Percentiles rank a stretch among this genome's conserved stretches.
phyloP scores from a whole-genome alignment of 331 rosid genomes.

The Arachis monticola region DNA sequence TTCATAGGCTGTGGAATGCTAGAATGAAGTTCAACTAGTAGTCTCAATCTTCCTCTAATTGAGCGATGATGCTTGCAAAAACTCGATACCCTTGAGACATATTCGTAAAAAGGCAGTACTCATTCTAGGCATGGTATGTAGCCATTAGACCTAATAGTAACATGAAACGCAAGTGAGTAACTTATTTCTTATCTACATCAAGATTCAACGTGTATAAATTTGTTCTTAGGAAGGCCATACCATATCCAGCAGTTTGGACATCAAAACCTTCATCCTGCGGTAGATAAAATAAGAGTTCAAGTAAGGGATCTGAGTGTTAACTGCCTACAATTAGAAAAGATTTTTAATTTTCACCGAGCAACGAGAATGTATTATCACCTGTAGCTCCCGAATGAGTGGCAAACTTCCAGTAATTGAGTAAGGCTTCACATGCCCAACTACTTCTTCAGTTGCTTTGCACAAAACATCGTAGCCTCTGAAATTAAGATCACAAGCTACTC shows the following conservation, averaged over 20 bases:
- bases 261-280: conserved; percentile 90
- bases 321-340: neutral
- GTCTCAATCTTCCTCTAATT: conserved; percentile 73
- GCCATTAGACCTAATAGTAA: conserved; percentile 76
- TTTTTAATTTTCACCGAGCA: neutral
- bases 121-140: conserved; percentile 91
- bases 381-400: conserved; percentile 87
- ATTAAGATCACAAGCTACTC: conserved; percentile 90
- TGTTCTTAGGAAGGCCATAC: conserved; percentile 49
- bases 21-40: conserved; percentile 18
- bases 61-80: conserved; percentile 70
- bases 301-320: conserved; percentile 8
- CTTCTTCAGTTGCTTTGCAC: conserved; percentile 92
- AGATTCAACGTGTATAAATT: conserved; percentile 12
- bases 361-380: conserved; percentile 53
- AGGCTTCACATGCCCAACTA: conserved; percentile 88
- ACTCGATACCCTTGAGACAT: conserved; percentile 87
- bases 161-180: conserved; percentile 30
- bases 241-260: conserved; percentile 91
- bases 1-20: neutral
- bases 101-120: conserved; percentile 84
- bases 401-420: conserved; percentile 92
- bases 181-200: neutral
- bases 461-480: conserved; percentile 82
- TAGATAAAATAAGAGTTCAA: conserved; percentile 3